These are phyloP conservation scores for Trichoderma arundinaceum DNA, from an alignment of 2,329 filamentous ascomycete genomes.

Conservation along the genomic window DNA sequence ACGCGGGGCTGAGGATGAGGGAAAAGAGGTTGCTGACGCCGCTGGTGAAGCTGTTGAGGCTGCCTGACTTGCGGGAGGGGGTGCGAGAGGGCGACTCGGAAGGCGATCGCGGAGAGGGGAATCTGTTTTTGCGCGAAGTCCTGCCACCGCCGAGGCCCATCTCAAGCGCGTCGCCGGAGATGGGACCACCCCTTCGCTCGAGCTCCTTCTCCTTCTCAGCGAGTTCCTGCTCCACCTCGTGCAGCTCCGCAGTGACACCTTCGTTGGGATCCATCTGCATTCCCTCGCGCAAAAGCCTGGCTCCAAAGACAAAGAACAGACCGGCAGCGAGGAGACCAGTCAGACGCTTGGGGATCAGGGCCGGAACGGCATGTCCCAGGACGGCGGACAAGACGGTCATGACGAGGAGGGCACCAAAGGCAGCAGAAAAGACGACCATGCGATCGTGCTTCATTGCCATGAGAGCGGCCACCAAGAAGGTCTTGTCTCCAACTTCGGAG, in stretches of 20 bases:
- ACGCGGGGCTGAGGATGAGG: conserved; percentile 88
- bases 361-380: conserved; percentile 88
- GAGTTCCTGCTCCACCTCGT: conserved; percentile 91
- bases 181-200: conserved; percentile 64
- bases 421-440: conserved; percentile 90
- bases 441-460: conserved; percentile 99
- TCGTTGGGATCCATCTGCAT: conserved; percentile 87
- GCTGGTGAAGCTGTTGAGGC: conserved; percentile 50
- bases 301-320: conserved; percentile 89
- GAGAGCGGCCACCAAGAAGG: conserved; percentile 92
- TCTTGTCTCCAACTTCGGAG: conserved; percentile 98
- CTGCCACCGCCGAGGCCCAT: conserved; percentile 76
- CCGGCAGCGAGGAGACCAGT: conserved; percentile 85
- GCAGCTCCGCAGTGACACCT: conserved; percentile 95
- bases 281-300: conserved; percentile 82
- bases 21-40: conserved; percentile 87
- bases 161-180: conserved; percentile 79
- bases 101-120: conserved; percentile 80
- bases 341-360: conserved; percentile 85
- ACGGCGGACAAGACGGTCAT: conserved; percentile 97
- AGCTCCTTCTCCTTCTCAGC: conserved; percentile 89
- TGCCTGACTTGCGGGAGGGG: conserved; percentile 53
- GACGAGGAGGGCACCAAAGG: conserved; percentile 85
- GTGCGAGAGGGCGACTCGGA: conserved; percentile 75
- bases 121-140: conserved; percentile 73